phyloP scores from a whole-genome alignment of 805 yeast genomes.

The Spathaspora passalidarum region DNA sequence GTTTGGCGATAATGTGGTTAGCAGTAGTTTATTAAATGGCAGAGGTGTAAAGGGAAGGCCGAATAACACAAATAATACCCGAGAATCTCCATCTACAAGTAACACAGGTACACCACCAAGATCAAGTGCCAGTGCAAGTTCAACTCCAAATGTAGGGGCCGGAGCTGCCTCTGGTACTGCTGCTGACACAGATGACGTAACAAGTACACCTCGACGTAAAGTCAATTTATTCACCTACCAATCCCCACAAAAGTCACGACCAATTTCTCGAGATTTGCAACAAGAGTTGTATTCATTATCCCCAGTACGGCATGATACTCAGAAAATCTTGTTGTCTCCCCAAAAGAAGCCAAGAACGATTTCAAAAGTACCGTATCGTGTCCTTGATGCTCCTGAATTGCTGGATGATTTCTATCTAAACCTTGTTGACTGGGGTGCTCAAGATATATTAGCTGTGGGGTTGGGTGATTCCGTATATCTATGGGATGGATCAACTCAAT shows the following conservation, averaged over 20 bases:
- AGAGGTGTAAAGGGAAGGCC: neutral
- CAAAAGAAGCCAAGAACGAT: constrained; percentile 75
- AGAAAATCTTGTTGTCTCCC: constrained; percentile 75
- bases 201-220: constrained; percentile 39
- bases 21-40: neutral
- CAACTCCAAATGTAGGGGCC: neutral
- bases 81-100: neutral
- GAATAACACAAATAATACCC: neutral
- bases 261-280: constrained; percentile 60
- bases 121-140: constrained; percentile 11
- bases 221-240: constrained; percentile 73
- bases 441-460: constrained; percentile 86
- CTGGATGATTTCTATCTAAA: constrained; percentile 93
- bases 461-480: constrained; percentile 82
- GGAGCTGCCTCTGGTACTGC: neutral
- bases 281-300: constrained; percentile 77
- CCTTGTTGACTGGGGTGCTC: constrained; percentile 93
- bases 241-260: constrained; percentile 62
- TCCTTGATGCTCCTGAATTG: constrained; percentile 91
- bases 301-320: constrained; percentile 88
- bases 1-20: constrained; percentile 74
- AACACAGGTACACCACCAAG: constrained; percentile 5
- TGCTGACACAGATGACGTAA: constrained; percentile 13
- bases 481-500: constrained; percentile 86
- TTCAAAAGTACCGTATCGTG: constrained; percentile 85